Percentiles rank a stretch among this genome's conserved stretches.
phyloP scores from a whole-genome alignment of 768 basidiomycete species.

The Erythrobasidium yunnanense region DNA sequence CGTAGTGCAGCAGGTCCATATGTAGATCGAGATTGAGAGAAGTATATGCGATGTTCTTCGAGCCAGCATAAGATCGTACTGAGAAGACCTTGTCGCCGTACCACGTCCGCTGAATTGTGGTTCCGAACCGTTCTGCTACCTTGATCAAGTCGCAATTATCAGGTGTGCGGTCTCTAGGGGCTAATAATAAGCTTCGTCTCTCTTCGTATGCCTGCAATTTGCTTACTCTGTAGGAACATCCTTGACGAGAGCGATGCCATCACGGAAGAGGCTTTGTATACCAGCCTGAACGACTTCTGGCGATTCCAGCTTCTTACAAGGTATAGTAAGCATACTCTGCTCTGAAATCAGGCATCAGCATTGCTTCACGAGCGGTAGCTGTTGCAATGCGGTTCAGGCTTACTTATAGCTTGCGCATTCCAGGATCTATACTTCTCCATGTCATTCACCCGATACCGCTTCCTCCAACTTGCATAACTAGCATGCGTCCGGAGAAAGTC shows the following conservation, averaged over 20 bases:
- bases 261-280: conserved; percentile 7
- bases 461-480: background rate
- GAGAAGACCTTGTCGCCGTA: conserved; percentile 53
- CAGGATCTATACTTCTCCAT: conserved; percentile 43
- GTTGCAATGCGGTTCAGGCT: background rate
- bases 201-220: conserved; percentile 42
- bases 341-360: background rate
- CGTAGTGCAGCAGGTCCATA: conserved; percentile 52
- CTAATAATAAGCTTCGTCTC: conserved; percentile 49
- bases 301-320: conserved; percentile 12
- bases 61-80: conserved; percentile 61
- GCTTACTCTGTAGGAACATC: conserved; percentile 10
- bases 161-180: conserved; percentile 65
- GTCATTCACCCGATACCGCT: conserved; percentile 8
- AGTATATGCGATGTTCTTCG: conserved; percentile 89
- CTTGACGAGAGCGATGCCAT: conserved; percentile 12
- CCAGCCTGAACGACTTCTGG: conserved; percentile 8
- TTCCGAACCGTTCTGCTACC: conserved; percentile 61
- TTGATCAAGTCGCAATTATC: conserved; percentile 56
- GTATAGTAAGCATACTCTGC: conserved; percentile 4
- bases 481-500: conserved; percentile 20
- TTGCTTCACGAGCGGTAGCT: background rate
- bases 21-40: conserved; percentile 60
- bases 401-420: conserved; percentile 41
- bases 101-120: conserved; percentile 72